Evolutionary conservation across 495 filamentous ascomycete genomes (phyloP), one percentile per base, ranked within the genome.

Genomic region (Extremus antarcticus): DNA sequence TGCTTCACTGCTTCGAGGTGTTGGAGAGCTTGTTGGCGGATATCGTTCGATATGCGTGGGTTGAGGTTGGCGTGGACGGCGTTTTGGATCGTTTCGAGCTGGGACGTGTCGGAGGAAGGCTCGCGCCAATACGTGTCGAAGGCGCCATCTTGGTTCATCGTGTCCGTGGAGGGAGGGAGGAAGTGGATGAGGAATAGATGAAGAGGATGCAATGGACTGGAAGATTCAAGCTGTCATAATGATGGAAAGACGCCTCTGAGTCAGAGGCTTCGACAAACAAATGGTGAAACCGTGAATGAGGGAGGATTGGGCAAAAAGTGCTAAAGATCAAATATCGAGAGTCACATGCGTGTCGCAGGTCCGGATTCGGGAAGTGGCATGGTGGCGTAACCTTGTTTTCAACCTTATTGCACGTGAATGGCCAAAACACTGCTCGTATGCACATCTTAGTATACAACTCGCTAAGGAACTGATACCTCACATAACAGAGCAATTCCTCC

Each of bases 1-100:
- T 78, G 75, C 69, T 95, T 95, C 57, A 90, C 76, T 17, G 84
- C 69, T 65, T 97, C 91, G 54, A 99, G 82, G 66, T 86, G 94
- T 8, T 76, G 63, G 50, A 88, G 80, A 39, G 92, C 92, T 63
- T 94, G 77, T 65, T 85, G 79, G 47, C 92, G 90, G n/a, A 84
- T 73, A 49, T 86, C 80, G 70, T 95, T 95, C 49, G 83, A 74
- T 22, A 88, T 90, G 51, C 83, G 76, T 20, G 90, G 82, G 60
- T 80, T 84, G 73, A 97, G 89, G 51, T 94, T 83, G 56, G 91
- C 79, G 46, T 90, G 77, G 53, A 99, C 77, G 23, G 94, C 92
- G 52, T 84, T 77, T 65, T 88, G 78, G 50, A 97, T 90, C 63
- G 76, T 78, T 9, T 74, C 69, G 60, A 76, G 58, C 39, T 65